These are phyloP conservation scores for Arachnomyces sp. DNA, from an alignment of 2,329 filamentous ascomycete genomes.

Conservation along the genomic window DNA sequence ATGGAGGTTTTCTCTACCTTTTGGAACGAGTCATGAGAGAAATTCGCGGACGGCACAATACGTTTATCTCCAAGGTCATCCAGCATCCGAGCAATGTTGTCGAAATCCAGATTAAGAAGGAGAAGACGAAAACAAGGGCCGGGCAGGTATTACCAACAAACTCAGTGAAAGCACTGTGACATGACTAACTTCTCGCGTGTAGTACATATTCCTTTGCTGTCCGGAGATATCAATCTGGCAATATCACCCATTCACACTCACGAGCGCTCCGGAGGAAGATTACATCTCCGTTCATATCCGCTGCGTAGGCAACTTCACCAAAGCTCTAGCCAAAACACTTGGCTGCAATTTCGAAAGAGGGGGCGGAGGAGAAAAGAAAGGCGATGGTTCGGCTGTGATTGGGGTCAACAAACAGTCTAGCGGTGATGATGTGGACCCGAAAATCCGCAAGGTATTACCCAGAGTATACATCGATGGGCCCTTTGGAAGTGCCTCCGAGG, in stretches of 20 bases:
- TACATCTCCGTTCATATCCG: slow-evolving; percentile 83
- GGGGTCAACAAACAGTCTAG: slow-evolving; percentile 54
- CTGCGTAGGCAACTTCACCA: slow-evolving; percentile 76
- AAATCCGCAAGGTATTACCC: slow-evolving; percentile 65
- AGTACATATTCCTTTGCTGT: slow-evolving; percentile 83
- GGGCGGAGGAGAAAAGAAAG: slow-evolving; percentile 34
- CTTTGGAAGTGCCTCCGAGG: slow-evolving; percentile 78
- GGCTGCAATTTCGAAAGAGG: slow-evolving; percentile 62
- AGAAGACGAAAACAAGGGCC: slow-evolving; percentile 70
- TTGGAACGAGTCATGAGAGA: slow-evolving; percentile 73
- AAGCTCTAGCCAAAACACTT: slow-evolving; percentile 58
- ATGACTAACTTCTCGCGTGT: neutral
- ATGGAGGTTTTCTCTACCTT: slow-evolving; percentile 72
- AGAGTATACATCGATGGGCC: slow-evolving; percentile 77
- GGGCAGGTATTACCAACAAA: slow-evolving; percentile 47
- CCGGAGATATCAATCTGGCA: slow-evolving; percentile 82
- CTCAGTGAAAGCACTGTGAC: neutral
- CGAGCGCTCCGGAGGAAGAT: slow-evolving; percentile 80
- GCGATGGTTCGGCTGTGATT: slow-evolving; percentile 55
- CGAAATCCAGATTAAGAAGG: slow-evolving; percentile 89
- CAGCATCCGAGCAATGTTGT: slow-evolving; percentile 84
- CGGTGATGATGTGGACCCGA: slow-evolving; percentile 55
- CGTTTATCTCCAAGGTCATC: slow-evolving; percentile 80
- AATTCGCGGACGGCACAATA: slow-evolving; percentile 72
- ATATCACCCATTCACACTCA: slow-evolving; percentile 81